These are phyloP conservation scores for Gentiana straminea DNA, from an alignment of 257 asterid species.

Conservation along the genomic window DNA sequence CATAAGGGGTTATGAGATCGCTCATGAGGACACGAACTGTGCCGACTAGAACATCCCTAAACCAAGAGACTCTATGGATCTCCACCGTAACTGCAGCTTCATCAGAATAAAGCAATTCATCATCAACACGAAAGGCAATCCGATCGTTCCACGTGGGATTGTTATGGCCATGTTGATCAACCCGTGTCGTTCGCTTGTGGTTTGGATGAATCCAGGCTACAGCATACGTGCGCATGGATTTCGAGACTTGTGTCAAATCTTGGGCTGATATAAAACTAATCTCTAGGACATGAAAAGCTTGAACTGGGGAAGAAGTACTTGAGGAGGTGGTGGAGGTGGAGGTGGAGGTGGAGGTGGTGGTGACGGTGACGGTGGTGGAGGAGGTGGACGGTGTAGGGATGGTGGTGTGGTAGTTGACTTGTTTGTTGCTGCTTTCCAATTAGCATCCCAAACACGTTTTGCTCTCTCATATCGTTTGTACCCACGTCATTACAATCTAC, in stretches of 20 bases:
- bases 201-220: conserved; percentile 43
- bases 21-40: conserved; percentile 33
- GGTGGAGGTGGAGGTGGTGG: conserved; percentile 18
- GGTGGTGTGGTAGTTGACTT: conserved; percentile 6
- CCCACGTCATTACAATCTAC: conserved; percentile 86
- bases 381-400: conserved; percentile 14
- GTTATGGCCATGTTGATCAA: conserved; percentile 37
- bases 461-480: conserved; percentile 84
- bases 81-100: conserved; percentile 36
- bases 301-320: conserved; percentile 11
- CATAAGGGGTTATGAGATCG: conserved; percentile 28
- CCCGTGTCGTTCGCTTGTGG: conserved; percentile 33
- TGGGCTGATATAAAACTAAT: conserved; percentile 67
- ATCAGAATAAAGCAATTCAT: conserved; percentile 26
- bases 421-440: conserved; percentile 85
- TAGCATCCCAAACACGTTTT: conserved; percentile 69
- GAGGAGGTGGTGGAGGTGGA: conserved; percentile 31
- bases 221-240: conserved; percentile 57
- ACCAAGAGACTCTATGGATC: conserved; percentile 50
- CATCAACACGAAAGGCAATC: conserved; percentile 41
- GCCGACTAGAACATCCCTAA: conserved; percentile 49
- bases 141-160: conserved; percentile 73
- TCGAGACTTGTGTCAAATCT: conserved; percentile 42
- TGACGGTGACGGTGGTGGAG: too few species aligned
- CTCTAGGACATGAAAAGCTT: conserved; percentile 29